Evolutionary conservation across 1,284 basidiomycete genomes (phyloP), one percentile per base, ranked within the genome.

Genomic region (Ustilago nuda): DNA sequence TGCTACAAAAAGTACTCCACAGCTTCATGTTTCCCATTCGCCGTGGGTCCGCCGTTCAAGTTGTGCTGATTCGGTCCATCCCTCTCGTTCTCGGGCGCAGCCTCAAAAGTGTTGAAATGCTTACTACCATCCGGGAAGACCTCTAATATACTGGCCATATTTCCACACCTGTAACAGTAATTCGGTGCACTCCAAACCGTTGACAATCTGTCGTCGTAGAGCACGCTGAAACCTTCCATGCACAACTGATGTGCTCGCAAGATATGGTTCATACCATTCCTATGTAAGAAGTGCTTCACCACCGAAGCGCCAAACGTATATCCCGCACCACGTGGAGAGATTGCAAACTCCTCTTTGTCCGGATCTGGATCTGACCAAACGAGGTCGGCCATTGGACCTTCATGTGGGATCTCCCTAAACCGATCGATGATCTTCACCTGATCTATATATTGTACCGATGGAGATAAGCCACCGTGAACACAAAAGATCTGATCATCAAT

Each of bases 331-430:
- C 95, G 91, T 56, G 97, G 96, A 65, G 94, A 97, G 87, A 99
- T 98, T 46, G 96, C 96, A 86, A 98, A 99, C 84, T 99, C 97
- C 86, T 98, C 96, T 86, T 98, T 98, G 86, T 98, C 96, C 51
- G 94, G 92, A 88, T 99, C 97, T 36, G 97, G 97, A 89, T 99
- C 97, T 51, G 95, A 98, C 97, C 97, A 99, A 2, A 99, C 97
- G 30, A 99, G 89, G 89, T 99, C 97, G n/a, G 96, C 96, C 95
- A 99, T 99, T 5, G 97, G 96, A 1, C 97, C 97, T 87, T 99
- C 97, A 84, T 99, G 97, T 48, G 97, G 97, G 71, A 99, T 98
- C 88, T 99, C 97, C 93, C 96, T 90, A 89, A 99, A 99, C 57
- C 97, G 92, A 88, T 99, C 97, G 56, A 99, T 94, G 56, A 99